Conservation (phyloP, 176 grass and related monocot genomes). For the Sorghum bicolor region DNA sequence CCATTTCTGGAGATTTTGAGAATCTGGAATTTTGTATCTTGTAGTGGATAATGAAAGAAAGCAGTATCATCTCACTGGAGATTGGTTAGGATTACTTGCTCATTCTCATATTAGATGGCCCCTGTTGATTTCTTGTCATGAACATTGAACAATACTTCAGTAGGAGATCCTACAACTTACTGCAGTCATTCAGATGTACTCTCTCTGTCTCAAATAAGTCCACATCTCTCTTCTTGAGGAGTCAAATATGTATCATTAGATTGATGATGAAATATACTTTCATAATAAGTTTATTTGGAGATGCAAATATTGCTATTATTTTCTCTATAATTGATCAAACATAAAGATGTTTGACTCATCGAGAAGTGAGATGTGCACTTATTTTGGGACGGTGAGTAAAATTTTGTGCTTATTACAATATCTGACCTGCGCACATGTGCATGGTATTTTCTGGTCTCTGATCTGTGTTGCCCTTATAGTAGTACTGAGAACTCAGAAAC, state of each 20-base stretch:
- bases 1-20: neutral
- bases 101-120: neutral
- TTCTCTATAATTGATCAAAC: no score
- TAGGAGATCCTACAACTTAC: neutral
- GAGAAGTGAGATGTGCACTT: no score
- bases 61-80: neutral
- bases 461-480: neutral
- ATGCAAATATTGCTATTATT: no score
- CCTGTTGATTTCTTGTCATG: neutral
- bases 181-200: neutral
- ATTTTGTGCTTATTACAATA: neutral
- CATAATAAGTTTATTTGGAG: no score
- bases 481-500: neutral
- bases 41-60: neutral
- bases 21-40: neutral
- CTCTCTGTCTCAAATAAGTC: no score
- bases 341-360: no score
- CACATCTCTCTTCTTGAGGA: no score
- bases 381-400: neutral
- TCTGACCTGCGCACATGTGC: no score
- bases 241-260: no score
- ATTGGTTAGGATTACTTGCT: neutral
- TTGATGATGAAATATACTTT: no score
- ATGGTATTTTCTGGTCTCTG: slow-evolving; percentile 10
- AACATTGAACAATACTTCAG: neutral